Evolutionary conservation across 495 filamentous ascomycete genomes (phyloP), one percentile per base, ranked within the genome.

Genomic region (Aspergillus bertholletiae): DNA sequence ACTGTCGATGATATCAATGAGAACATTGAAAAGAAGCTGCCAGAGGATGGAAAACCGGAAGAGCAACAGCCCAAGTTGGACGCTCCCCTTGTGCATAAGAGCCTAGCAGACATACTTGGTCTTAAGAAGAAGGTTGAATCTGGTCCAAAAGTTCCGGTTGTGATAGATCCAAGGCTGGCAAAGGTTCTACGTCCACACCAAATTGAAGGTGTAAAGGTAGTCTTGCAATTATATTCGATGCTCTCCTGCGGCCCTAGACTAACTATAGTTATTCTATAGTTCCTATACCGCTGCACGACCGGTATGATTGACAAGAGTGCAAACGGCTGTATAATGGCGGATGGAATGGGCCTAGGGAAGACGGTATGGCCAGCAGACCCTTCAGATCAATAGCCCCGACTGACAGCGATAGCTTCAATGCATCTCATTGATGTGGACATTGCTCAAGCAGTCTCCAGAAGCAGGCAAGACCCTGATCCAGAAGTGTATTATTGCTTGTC

Each of bases 261-360:
- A 49, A 60, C 45, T 41, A 26, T 20, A 22, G 23, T 8, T 22
- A 18, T 35, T 40, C 2, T 23, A 20, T 57, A 83, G 78, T 99
- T 99, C 64, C 83, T 99, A 74, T 99, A 97, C 69, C 80, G 83
- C 49, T 95, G 89, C 67, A 90, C 91, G 18, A 97, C 93, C 22
- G 94, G 94, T 6, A 79, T 97, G 81, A 85, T 97, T 58, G 94
- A 99, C 65, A 81, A 86, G 40, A 94, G 92, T 53, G 95, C 95
- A 21, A 89, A 97, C 72, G 94, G 94, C 0, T 97, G 94, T 67
- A 99, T 99, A 67, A 99, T 99, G 94, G 94, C 94, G 58, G 94
- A 99, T 66, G 94, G 96, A 62, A 99, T 99, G 94, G 94, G 94
- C 41, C 71, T 99, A 28, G 94, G 94, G 43, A 99, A 99, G 74